Conservation (phyloP, 495 filamentous ascomycete species). For the Annulohypoxylon nitens region DNA sequence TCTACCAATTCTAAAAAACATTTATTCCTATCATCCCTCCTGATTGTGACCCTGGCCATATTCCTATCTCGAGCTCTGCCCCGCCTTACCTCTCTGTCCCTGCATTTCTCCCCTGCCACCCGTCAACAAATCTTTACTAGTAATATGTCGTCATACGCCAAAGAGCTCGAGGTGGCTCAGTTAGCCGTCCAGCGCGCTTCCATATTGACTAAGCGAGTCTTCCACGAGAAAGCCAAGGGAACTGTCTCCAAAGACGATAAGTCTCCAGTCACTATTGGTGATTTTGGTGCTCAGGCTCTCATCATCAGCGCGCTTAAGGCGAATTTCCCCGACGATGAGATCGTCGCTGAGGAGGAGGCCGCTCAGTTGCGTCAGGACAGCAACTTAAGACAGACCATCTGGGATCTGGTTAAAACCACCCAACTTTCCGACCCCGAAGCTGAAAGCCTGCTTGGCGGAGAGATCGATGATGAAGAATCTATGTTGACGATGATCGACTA, state of each 20-base stretch:
- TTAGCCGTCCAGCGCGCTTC: constrained; percentile 92
- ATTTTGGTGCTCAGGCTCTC: constrained; percentile 96
- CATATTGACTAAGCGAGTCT: constrained; percentile 91
- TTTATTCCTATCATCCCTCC: constrained; percentile 38
- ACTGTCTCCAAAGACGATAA: constrained; percentile 93
- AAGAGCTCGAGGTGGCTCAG: constrained; percentile 87
- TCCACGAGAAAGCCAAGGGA: constrained; percentile 91
- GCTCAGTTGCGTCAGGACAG: constrained; percentile 77
- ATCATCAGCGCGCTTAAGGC: constrained; percentile 90
- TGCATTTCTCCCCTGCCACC: constrained; percentile 37
- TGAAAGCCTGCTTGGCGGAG: constrained; percentile 76
- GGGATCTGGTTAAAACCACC: constrained; percentile 80
- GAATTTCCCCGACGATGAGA: constrained; percentile 90
- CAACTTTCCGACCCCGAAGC: constrained; percentile 76
- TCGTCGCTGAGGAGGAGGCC: constrained; percentile 96
- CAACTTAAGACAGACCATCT: constrained; percentile 77
- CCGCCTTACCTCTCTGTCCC: constrained; percentile 50
- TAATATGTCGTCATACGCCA: constrained; percentile 70
- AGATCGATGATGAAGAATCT: constrained; percentile 72
- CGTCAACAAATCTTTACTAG: constrained; percentile 38
- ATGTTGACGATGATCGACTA: constrained; percentile 91
- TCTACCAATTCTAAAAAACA: constrained; percentile 9
- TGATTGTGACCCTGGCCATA: constrained; percentile 50
- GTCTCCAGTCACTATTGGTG: constrained; percentile 96
- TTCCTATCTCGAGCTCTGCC: constrained; percentile 48